Evolutionary conservation across 371 early-diverging fungal genomes (phyloP).

Genomic region (Actinomortierella ambigua): DNA sequence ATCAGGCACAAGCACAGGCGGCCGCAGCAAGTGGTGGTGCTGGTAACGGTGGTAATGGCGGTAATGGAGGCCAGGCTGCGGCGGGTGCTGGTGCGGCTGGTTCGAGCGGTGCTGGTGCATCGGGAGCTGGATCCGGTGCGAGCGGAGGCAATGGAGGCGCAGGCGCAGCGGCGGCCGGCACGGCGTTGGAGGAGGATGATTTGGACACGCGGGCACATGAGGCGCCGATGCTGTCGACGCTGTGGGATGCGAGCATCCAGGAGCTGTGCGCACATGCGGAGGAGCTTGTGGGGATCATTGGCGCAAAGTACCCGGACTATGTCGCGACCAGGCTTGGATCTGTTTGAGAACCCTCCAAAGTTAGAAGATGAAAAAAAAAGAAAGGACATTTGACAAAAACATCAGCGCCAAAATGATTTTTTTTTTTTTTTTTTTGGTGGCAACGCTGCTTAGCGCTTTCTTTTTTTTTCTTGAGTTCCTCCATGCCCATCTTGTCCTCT

Average conservation of each 20-base stretch:
- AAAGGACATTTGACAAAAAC: too few relatives aligned
- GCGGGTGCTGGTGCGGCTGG: slow-evolving; percentile 25
- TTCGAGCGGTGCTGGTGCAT: slow-evolving; percentile 12
- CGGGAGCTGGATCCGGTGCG: neutral
- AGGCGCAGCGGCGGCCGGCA: slow-evolving; percentile 14
- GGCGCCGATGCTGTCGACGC: slow-evolving; percentile 41
- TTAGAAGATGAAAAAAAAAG: too few relatives aligned
- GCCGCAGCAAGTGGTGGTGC: slow-evolving; percentile 25
- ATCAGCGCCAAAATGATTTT: too few relatives aligned
- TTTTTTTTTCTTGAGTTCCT: too few relatives aligned
- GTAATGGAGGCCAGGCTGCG: slow-evolving; percentile 20
- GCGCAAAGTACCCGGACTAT: slow-evolving; percentile 59
- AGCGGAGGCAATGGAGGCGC: slow-evolving; percentile 10
- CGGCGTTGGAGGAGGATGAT: slow-evolving; percentile 35
- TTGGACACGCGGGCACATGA: slow-evolving; percentile 29
- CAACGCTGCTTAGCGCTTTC: too few relatives aligned
- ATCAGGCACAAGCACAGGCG: too few relatives aligned
- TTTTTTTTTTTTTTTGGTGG: too few relatives aligned
- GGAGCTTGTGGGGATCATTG: slow-evolving; percentile 57
- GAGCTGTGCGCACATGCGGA: slow-evolving; percentile 65
- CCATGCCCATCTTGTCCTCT: too few relatives aligned
- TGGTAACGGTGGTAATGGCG: slow-evolving; percentile 27
- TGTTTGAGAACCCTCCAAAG: too few relatives aligned
- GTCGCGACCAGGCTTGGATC: slow-evolving; percentile 28
- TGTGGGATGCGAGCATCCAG: slow-evolving; percentile 68